Conservation (phyloP, 345 rosid species). For the Stellera chamaejasme region DNA sequence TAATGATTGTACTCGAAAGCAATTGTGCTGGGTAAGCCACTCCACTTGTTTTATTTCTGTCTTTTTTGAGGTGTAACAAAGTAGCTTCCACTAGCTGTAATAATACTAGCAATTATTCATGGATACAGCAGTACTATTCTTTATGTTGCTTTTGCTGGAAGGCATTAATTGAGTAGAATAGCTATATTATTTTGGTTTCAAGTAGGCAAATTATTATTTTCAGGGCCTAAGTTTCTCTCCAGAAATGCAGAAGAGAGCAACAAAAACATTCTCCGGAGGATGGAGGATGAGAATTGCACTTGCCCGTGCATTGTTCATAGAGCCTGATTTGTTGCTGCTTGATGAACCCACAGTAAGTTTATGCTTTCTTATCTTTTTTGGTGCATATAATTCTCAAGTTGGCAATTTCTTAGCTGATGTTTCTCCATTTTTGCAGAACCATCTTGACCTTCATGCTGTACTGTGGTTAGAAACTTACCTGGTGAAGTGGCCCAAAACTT, state of each 20-base stretch:
- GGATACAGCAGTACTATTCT: too few relatives aligned
- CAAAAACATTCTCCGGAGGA: constrained; percentile 94
- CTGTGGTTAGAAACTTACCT: constrained; percentile 93
- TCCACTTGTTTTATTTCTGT: too few relatives aligned
- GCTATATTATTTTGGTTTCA: too few relatives aligned
- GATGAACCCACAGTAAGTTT: constrained; percentile 91
- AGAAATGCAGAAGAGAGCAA: constrained; percentile 81
- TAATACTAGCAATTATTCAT: too few relatives aligned
- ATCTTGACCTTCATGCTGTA: constrained; percentile 99
- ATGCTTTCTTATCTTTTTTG: constrained; percentile 3
- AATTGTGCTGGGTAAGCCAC: too few relatives aligned
- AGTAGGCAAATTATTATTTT: constrained; percentile 1
- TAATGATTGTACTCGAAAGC: too few relatives aligned
- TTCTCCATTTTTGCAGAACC: constrained; percentile 56
- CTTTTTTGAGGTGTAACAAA: too few relatives aligned
- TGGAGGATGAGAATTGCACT: constrained; percentile 99
- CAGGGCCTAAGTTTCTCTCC: constrained; percentile 98
- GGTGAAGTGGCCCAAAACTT: constrained; percentile 95
- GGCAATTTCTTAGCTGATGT: background rate
- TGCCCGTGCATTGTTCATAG: constrained; percentile 90
- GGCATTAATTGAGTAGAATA: too few relatives aligned
- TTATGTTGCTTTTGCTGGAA: too few relatives aligned
- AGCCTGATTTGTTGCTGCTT: constrained; percentile 92
- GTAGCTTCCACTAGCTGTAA: too few relatives aligned
- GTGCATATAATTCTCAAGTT: background rate